phyloP scores from a whole-genome alignment of 305 asterid species.

The Solanum chacoense region DNA sequence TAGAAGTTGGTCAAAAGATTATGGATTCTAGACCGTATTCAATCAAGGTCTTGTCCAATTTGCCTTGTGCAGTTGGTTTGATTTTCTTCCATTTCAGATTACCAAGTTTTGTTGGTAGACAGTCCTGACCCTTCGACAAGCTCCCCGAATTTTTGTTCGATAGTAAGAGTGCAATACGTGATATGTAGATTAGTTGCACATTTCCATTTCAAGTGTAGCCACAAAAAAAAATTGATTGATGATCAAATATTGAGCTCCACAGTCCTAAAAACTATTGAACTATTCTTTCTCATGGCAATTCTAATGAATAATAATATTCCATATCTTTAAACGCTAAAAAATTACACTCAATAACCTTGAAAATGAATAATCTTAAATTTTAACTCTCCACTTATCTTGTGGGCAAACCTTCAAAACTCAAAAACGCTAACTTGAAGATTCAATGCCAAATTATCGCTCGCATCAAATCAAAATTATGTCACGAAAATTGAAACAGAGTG shows the following conservation, averaged over 20 bases:
- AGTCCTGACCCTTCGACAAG: background rate
- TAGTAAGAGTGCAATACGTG: background rate
- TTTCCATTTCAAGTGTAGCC: background rate
- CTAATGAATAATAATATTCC: too few species aligned
- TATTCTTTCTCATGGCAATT: too few species aligned
- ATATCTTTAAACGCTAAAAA: too few species aligned
- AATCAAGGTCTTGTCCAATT: background rate
- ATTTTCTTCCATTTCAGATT: background rate
- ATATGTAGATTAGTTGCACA: background rate
- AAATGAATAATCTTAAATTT: too few species aligned
- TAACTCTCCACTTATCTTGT: too few species aligned
- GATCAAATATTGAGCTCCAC: background rate
- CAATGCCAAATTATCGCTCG: too few species aligned
- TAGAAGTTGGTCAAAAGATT: background rate
- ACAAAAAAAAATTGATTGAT: too few species aligned
- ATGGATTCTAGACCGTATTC: background rate
- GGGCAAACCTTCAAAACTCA: too few species aligned
- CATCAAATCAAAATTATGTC: background rate
- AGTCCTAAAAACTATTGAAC: background rate
- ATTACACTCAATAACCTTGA: too few species aligned
- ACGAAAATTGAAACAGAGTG: too few species aligned
- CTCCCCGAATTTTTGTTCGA: background rate
- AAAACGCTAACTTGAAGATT: too few species aligned
- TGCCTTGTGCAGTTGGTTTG: background rate
- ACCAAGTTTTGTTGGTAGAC: background rate